Base-by-base conservation (phyloP, 768 basidiomycete genomes). In the Mycena belliarum region DNA sequence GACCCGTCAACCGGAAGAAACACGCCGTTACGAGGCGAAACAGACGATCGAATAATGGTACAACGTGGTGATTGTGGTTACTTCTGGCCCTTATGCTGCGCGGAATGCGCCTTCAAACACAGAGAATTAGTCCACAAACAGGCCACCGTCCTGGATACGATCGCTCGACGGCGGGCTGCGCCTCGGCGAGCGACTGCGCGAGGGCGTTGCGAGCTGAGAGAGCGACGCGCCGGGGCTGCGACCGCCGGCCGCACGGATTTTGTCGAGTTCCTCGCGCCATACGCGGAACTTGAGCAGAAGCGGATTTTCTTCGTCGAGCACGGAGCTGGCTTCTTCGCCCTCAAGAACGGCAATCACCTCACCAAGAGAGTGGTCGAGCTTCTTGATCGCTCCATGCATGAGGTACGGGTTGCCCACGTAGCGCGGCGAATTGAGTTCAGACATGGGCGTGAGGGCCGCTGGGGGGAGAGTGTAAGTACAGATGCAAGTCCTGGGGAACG, bases 381-480 rank as follows among this genome's bases (percentile, higher is more conserved):
- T 78, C 43, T 72, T 63, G 28, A 83, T 65, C 4, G 76, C 75
- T 28, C 68, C 69, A 28, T 74, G 67, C 68, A 82, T 76, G 6
- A 80, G 70, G 61, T 73, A 81, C 1, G 81, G 78, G 59, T 82
- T 84, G 20, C 79, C 79, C 12, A 79, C 69, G 42, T 70, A 70
- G 24, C 66, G 57, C 49, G 55, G n/a, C 11, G 70, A 53, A 63
- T 65, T 44, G 35, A 38, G 2, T 67, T 67, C 24, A 63, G 63
- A 35, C 67, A 63, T 3, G 69, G 57, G 7, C 59, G 60, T 11
- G 58, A 67, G 65, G 46, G 69, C 58, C 20, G 65, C 60, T 65
- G 51, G 7, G 50, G 51, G 37, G 47, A 51, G 16, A 47, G 38
- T 32, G 23, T 6, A 12, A 12, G 29, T 35, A 15, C 33, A 9